Percentiles rank a stretch among this genome's conserved stretches.
phyloP scores from a whole-genome alignment of 768 basidiomycete genomes.

The Suillus hirtellus region DNA sequence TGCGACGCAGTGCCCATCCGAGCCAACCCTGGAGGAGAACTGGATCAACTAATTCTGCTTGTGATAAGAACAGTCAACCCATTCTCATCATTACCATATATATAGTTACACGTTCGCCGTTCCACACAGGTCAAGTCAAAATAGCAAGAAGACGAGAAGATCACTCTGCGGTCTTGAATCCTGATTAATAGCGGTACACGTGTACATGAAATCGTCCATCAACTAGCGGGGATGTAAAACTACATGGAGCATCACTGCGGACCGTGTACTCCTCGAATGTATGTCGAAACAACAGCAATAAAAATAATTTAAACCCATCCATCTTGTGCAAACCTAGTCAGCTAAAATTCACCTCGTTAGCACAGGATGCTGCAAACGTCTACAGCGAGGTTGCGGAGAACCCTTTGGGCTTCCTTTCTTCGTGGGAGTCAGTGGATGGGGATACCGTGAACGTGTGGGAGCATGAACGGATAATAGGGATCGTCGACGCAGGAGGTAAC shows the following conservation, averaged over 20 bases:
- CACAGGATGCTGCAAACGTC: not conserved
- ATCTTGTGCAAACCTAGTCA: not conserved
- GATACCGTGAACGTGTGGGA: slow-evolving; percentile 20
- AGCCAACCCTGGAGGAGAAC: too few species aligned
- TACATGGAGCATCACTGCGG: slow-evolving; percentile 6
- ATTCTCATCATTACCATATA: too few species aligned
- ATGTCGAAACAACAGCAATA: slow-evolving; percentile 37
- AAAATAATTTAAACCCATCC: slow-evolving; percentile 16
- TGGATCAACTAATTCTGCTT: not conserved
- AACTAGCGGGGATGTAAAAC: slow-evolving; percentile 1
- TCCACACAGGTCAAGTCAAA: not conserved
- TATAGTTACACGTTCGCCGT: too few species aligned
- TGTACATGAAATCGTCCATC: not conserved
- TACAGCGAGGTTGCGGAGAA: slow-evolving; percentile 19
- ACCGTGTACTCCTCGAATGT: slow-evolving; percentile 3
- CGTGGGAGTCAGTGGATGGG: slow-evolving; percentile 17
- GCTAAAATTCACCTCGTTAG: slow-evolving; percentile 8
- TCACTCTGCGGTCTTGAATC: not conserved
- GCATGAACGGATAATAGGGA: slow-evolving; percentile 21
- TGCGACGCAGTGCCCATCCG: too few species aligned
- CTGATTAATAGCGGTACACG: not conserved
- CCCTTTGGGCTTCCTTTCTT: slow-evolving; percentile 16
- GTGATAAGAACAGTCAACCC: too few species aligned
- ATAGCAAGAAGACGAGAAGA: not conserved
- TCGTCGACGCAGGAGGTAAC: slow-evolving; percentile 33